phyloP scores from a whole-genome alignment of 805 yeast genomes.

The Wickerhamomyces bovis region DNA sequence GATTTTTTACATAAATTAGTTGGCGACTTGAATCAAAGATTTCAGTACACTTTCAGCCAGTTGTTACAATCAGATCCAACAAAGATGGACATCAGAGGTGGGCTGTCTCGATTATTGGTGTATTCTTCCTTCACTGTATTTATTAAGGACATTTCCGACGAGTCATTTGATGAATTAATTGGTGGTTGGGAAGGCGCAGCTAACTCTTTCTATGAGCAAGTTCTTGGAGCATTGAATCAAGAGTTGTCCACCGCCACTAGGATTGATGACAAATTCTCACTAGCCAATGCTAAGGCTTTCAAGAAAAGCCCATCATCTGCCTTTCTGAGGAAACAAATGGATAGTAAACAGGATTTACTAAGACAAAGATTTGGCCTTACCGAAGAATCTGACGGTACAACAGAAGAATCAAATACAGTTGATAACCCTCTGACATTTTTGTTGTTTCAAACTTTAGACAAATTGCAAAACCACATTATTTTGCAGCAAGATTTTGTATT shows the following conservation, averaged over 20 bases:
- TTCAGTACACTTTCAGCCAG: conserved; percentile 33
- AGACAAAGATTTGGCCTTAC: conserved; percentile 17
- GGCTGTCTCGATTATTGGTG: conserved; percentile 34
- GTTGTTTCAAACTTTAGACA: conserved; percentile 23
- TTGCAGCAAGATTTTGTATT: conserved; percentile 36
- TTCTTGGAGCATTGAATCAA: conserved; percentile 25
- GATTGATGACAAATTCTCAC: conserved; percentile 14
- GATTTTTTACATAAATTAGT: conserved; percentile 44
- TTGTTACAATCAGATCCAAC: conserved; percentile 24
- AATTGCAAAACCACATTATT: conserved; percentile 30
- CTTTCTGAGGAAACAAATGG: conserved; percentile 2
- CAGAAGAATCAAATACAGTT: conserved; percentile 1
- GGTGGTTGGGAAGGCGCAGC: conserved; percentile 34
- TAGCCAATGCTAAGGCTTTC: conserved; percentile 12
- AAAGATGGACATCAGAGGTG: conserved; percentile 14
- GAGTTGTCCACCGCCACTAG: conserved; percentile 19
- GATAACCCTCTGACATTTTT: conserved; percentile 3
- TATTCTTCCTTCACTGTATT: conserved; percentile 48
- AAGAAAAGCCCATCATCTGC: conserved; percentile 1
- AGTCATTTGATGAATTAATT: conserved; percentile 39
- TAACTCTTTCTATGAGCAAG: conserved; percentile 29
- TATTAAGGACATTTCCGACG: conserved; percentile 49
- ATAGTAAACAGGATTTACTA: conserved; percentile 13
- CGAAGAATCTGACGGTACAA: conserved; percentile 3
- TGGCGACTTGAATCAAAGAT: conserved; percentile 35